Evolutionary conservation across 2,329 filamentous ascomycete genomes (phyloP).

Genomic region (Trichophyton mentagrophytes): DNA sequence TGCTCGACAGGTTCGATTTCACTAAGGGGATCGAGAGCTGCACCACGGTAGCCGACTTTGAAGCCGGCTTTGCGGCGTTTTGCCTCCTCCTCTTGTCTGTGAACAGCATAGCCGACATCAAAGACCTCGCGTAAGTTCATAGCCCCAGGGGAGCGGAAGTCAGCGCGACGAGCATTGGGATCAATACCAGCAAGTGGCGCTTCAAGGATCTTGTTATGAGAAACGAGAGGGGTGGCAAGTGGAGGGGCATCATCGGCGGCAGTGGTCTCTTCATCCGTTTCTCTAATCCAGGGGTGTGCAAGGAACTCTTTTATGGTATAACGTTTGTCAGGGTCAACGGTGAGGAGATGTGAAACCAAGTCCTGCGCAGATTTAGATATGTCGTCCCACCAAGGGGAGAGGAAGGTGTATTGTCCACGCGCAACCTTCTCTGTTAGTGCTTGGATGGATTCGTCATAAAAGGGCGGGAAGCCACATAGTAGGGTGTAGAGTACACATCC

Average conservation of each 20-base stretch:
- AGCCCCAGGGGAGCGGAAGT: conserved; percentile 90
- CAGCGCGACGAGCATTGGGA: conserved; percentile 47
- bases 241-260: conserved; percentile 58
- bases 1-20: conserved; percentile 46
- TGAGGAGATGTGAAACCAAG: conserved; percentile 81
- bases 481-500: conserved; percentile 95
- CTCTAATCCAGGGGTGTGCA: conserved; percentile 82
- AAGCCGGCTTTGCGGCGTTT: conserved; percentile 74
- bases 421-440: conserved; percentile 96
- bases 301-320: conserved; percentile 91
- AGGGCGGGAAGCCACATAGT: conserved; percentile 92
- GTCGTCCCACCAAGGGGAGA: conserved; percentile 98
- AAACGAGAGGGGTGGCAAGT: conserved; percentile 51
- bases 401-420: conserved; percentile 88
- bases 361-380: conserved; percentile 93
- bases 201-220: conserved; percentile 46
- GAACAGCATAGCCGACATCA: conserved; percentile 94
- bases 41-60: conserved; percentile 54
- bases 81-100: conserved; percentile 87
- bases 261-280: conserved; percentile 53
- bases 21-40: conserved; percentile 51
- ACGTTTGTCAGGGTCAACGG: conserved; percentile 87
- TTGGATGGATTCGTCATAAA: conserved; percentile 97
- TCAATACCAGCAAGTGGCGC: conserved; percentile 41
- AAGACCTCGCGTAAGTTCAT: conserved; percentile 96